Percentiles rank a stretch among this genome's conserved stretches.
These are phyloP conservation scores for Onygena corvina DNA, from an alignment of 2,329 filamentous ascomycete species.

Conservation along the genomic window DNA sequence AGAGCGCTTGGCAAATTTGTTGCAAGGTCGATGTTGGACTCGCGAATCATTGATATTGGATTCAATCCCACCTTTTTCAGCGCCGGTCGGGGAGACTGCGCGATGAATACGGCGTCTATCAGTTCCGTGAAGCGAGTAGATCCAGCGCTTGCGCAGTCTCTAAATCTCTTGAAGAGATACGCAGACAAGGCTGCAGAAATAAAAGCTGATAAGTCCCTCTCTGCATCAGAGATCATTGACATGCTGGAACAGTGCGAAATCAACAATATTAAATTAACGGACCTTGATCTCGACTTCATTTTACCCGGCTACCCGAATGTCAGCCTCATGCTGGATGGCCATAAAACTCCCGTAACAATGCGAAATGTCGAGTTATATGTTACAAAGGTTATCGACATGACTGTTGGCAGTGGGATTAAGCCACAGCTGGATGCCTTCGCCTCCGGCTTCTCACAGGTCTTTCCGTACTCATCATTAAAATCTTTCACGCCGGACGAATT, in stretches of 20 bases:
- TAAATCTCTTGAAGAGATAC: conserved; percentile 80
- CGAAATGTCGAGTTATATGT: conserved; percentile 85
- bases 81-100: conserved; percentile 56
- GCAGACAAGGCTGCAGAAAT: conserved; percentile 70
- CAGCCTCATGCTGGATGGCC: conserved; percentile 65
- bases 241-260: conserved; percentile 59
- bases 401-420: conserved; percentile 75
- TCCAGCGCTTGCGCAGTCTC: conserved; percentile 67
- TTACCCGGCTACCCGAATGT: conserved; percentile 81
- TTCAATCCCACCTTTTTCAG: conserved; percentile 98
- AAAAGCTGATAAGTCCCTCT: conserved; percentile 56
- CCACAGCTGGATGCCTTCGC: conserved; percentile 86
- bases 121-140: conserved; percentile 86
- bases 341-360: conserved; percentile 65
- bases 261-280: conserved; percentile 67
- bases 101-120: conserved; percentile 64
- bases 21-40: conserved; percentile 94
- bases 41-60: conserved; percentile 90
- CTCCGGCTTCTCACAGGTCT: conserved; percentile 83
- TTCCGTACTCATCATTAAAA: conserved; percentile 81
- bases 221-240: conserved; percentile 55
- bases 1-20: conserved; percentile 94
- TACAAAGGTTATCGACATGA: conserved; percentile 82
- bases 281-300: conserved; percentile 86
- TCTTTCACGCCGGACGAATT: conserved; percentile 93